Conservation (phyloP, 768 basidiomycete species). For the Tulasnella sp. region DNA sequence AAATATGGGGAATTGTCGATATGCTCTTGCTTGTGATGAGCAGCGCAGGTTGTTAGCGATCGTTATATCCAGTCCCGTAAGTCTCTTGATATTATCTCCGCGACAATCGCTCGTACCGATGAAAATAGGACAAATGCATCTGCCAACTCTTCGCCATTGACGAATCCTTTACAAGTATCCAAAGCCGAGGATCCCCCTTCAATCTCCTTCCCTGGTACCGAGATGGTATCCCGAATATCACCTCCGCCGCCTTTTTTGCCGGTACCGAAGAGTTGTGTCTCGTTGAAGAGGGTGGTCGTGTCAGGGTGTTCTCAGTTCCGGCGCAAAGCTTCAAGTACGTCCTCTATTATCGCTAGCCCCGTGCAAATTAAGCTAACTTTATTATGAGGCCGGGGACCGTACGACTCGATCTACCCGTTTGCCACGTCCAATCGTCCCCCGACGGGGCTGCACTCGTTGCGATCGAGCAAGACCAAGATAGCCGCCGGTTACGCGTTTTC, state of each 20-base stretch:
- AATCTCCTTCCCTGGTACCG: constrained; percentile 36
- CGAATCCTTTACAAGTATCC: constrained; percentile 30
- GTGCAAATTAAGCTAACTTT: not conserved
- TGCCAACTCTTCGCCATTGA: constrained; percentile 31
- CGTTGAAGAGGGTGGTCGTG: constrained; percentile 34
- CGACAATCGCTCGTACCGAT: too few species aligned
- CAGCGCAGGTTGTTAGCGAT: constrained; percentile 34
- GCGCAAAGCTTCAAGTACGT: constrained; percentile 43
- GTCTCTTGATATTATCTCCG: too few species aligned
- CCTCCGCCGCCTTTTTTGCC: constrained; percentile 33
- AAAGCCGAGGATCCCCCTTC: constrained; percentile 33
- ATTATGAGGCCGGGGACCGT: constrained; percentile 35
- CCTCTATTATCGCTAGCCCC: not conserved
- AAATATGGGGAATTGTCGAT: constrained; percentile 28
- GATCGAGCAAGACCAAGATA: constrained; percentile 17
- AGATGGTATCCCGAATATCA: constrained; percentile 23
- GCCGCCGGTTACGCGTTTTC: constrained; percentile 30
- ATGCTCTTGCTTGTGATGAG: constrained; percentile 42
- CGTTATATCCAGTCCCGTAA: not conserved
- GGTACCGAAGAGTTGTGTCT: constrained; percentile 43
- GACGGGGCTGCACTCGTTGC: constrained; percentile 43
- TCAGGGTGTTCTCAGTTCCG: constrained; percentile 42
- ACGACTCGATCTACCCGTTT: constrained; percentile 29
- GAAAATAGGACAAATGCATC: not conserved
- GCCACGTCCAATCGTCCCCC: constrained; percentile 35